Evolutionary conservation across 2,329 filamentous ascomycete genomes (phyloP).

Genomic region (Westerdykella sp.): DNA sequence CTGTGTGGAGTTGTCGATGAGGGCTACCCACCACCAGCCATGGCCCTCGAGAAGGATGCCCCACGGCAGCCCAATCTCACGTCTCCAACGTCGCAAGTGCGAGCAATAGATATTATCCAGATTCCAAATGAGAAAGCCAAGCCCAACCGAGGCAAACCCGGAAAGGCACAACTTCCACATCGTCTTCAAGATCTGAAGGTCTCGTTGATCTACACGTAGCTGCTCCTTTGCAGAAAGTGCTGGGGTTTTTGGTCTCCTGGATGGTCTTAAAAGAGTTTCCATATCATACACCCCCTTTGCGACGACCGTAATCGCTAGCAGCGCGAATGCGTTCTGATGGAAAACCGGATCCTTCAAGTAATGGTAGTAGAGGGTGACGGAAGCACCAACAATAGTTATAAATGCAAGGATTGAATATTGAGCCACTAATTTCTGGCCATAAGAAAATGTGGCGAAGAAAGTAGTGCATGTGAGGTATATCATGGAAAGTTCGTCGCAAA

Average conservation of each 20-base stretch:
- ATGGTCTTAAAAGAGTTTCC: constrained; percentile 41
- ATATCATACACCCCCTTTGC: constrained; percentile 71
- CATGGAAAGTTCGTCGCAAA: constrained; percentile 59
- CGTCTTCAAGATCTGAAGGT: constrained; percentile 52
- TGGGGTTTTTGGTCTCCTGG: not conserved
- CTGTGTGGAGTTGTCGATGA: no score
- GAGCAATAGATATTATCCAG: constrained; percentile 72
- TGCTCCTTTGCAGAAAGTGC: constrained; percentile 27
- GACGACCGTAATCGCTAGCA: constrained; percentile 64
- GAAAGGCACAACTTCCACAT: constrained; percentile 72
- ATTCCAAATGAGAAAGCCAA: constrained; percentile 71
- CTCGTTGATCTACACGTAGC: constrained; percentile 49
- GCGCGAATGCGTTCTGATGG: constrained; percentile 72
- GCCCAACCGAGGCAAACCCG: constrained; percentile 65
- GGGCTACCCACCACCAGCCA: constrained; percentile 56
- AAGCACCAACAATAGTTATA: constrained; percentile 44
- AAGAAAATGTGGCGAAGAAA: constrained; percentile 61
- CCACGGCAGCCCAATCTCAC: constrained; percentile 69
- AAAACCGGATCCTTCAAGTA: constrained; percentile 75
- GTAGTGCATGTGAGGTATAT: constrained; percentile 60
- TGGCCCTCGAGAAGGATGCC: constrained; percentile 68
- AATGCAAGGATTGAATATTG: constrained; percentile 43
- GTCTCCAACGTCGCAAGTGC: constrained; percentile 58
- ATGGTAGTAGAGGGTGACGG: constrained; percentile 76
- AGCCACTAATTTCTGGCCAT: constrained; percentile 40